Evolutionary conservation across 2,329 filamentous ascomycete species (phyloP), one percentile per base, ranked within the genome.

Genomic region (Colletotrichum tamarilloi): DNA sequence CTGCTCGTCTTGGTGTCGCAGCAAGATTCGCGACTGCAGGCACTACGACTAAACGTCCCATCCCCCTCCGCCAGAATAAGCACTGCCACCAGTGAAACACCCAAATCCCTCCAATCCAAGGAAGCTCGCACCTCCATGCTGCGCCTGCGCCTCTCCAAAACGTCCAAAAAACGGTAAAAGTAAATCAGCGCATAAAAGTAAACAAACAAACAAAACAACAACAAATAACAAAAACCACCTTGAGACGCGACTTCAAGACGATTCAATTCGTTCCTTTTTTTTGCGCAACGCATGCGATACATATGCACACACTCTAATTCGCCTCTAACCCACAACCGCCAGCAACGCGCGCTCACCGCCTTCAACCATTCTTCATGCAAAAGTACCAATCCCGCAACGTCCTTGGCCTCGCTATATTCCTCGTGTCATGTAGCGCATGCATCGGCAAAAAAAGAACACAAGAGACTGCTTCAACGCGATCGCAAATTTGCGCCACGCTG

Each of bases 311-410:
- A 63, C 42, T 42, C 42, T 30, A 16, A 32, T 22, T 35, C 28
- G 11, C n/a, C 26, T 62, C 11, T 9, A 46, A 38, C 24, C 35
- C 42, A 30, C 42, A 14, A 58, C 67, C 14, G 28, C 26, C 59
- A 52, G 57, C 24, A 22, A 12, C 4, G 14, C 67, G 42, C 38
- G 49, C 66, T 70, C 70, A 73, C 70, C 66, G 70, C 66, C 62
- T 70, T 55, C 28, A n/a, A 49, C n/a, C 42, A 19, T 8, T n/a
- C 9, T 49, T 19, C 6, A 64, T 60, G 24, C 55, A 56, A 73
- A 73, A 60, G 60, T 70, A 65, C 70, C 67, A 28, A 52, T 65
- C 52, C 53, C 67, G 70, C 63, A 65, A 70, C 66, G 11, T 38
- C 53, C 42, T 49, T 69, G 38, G 53, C 66, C 59, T 73, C 67